Evolutionary conservation across 805 yeast species (phyloP), one percentile per base, ranked within the genome.

Genomic region (Tetrapisispora nanseiensis): DNA sequence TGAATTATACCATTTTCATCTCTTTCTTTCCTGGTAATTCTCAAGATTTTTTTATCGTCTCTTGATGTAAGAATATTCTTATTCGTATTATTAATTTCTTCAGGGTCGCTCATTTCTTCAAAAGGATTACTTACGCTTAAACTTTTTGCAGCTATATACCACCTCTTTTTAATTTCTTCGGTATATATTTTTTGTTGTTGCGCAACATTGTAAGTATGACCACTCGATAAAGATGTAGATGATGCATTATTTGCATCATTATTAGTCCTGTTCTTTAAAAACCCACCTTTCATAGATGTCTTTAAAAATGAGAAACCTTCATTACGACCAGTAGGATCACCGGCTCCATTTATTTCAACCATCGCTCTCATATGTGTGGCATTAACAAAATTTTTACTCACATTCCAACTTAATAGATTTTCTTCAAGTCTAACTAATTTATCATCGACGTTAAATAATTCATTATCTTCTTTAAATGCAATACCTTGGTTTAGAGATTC

Each of bases 311-410:
- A 86, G 50, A 84, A 84, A 0, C 90, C 95, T 49, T 86, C 83
- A 2, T 95, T 92, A 48, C 84, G 77, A 20, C 95, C 95, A 0
- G 95, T 79, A 1, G 95, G 95, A 60, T 92, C 97, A 38, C 97
- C 97, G 41, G 81, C 89, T 12, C 96, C 96, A 57, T 86, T 86
- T 21, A 92, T 75, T 56, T 87, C 96, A 33, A 92, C 71, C 97
- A 92, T 92, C 0, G 97, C 94, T 55, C 94, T 89, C 42, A 96
- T 95, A 58, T 89, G 97, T 20, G 95, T 87, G 2, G 97, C 92
- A 59, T 80, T 85, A 42, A 89, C 78, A 56, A 92, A 92, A 61
- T 92, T 92, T 46, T 86, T 73, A 0, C 96, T 80, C n/a, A 82
- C 71, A 59, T 86, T 89, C 98, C 98, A 92, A 0, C 96, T 90